These are phyloP conservation scores for Cyathus striatus DNA, from an alignment of 768 basidiomycete species.

Conservation along the genomic window DNA sequence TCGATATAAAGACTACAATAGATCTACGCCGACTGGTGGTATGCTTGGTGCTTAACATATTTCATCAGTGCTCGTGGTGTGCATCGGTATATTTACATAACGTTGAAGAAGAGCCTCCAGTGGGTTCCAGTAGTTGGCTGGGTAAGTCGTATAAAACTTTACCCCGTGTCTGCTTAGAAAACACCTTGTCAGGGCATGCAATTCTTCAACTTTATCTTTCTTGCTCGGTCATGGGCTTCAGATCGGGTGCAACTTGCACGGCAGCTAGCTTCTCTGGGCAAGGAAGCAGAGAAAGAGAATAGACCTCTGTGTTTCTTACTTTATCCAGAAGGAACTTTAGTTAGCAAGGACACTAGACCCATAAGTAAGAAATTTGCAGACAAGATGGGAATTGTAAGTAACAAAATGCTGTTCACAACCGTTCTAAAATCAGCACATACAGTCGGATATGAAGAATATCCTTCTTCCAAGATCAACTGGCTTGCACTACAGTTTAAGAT, in stretches of 20 bases:
- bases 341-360: slow-evolving; percentile 81
- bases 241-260: slow-evolving; percentile 66
- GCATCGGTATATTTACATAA: slow-evolving; percentile 78
- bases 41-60: slow-evolving; percentile 80
- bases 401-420: no score
- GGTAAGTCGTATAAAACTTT: slow-evolving; percentile 40
- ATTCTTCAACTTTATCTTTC: slow-evolving; percentile 91
- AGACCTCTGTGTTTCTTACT: slow-evolving; percentile 78
- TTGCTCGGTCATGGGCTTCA: slow-evolving; percentile 86
- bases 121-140: slow-evolving; percentile 84
- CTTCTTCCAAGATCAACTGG: slow-evolving; percentile 93
- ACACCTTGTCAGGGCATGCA: slow-evolving; percentile 76
- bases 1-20: slow-evolving; percentile 17
- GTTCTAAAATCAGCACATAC: no score
- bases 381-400: slow-evolving; percentile 78
- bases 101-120: slow-evolving; percentile 87
- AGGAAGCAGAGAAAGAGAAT: slow-evolving; percentile 59
- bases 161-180: slow-evolving; percentile 2
- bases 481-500: slow-evolving; percentile 76
- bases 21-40: slow-evolving; percentile 85
- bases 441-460: slow-evolving; percentile 79
- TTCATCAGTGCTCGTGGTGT: slow-evolving; percentile 57
- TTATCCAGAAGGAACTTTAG: slow-evolving; percentile 95
- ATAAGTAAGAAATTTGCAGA: slow-evolving; percentile 85
- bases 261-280: slow-evolving; percentile 65